Conservation (phyloP, 768 basidiomycete genomes). For the Amanita muscaria region DNA sequence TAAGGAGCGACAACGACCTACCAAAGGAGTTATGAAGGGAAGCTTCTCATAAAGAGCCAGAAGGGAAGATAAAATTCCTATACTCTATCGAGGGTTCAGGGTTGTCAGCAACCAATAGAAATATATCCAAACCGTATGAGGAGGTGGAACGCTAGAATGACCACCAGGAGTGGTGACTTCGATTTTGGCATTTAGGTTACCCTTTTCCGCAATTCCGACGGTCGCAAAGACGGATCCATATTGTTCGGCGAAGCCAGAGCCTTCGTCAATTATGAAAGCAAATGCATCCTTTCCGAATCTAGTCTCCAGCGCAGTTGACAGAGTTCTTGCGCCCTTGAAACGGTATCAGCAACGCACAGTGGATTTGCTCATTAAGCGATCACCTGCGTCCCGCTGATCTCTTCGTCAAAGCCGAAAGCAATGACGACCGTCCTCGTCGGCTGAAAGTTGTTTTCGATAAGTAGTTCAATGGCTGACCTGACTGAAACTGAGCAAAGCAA, state of each 20-base stretch:
- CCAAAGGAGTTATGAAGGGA: slow-evolving; percentile 46
- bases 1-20: slow-evolving; percentile 18
- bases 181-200: slow-evolving; percentile 54
- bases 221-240: slow-evolving; percentile 49
- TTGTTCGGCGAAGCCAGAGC: slow-evolving; percentile 51
- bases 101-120: neutral
- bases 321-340: slow-evolving; percentile 42
- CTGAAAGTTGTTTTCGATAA: slow-evolving; percentile 38
- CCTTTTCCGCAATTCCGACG: slow-evolving; percentile 69
- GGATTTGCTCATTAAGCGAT: neutral
- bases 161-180: slow-evolving; percentile 67
- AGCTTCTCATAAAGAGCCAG: slow-evolving; percentile 62
- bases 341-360: neutral
- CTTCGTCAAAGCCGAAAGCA: slow-evolving; percentile 73
- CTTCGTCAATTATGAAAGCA: slow-evolving; percentile 83
- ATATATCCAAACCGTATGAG: slow-evolving; percentile 54
- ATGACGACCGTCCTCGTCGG: slow-evolving; percentile 57
- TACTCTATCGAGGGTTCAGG: slow-evolving; percentile 40
- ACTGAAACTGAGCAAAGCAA: neutral
- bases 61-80: slow-evolving; percentile 70
- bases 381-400: slow-evolving; percentile 44
- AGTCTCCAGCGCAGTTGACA: slow-evolving; percentile 39
- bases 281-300: slow-evolving; percentile 67
- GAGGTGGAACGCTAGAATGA: slow-evolving; percentile 78
- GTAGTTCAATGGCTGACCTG: slow-evolving; percentile 12